Conservation (phyloP, 2,329 filamentous ascomycete genomes). For the Penicillium sp. region DNA sequence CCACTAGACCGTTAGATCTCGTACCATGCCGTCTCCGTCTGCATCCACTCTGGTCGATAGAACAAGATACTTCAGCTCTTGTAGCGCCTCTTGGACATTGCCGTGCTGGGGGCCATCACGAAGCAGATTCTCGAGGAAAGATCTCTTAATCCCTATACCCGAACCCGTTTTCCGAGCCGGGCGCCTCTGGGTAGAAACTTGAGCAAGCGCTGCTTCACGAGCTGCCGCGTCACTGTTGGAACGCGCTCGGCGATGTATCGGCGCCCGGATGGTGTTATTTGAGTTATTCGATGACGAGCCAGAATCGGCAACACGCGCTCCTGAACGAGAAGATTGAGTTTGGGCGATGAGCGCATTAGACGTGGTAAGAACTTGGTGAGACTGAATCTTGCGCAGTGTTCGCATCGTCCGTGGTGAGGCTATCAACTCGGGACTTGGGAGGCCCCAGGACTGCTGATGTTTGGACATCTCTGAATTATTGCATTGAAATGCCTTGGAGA, state of each 20-base stretch:
- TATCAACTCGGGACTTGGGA: constrained; percentile 31
- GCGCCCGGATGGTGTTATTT: constrained; percentile 26
- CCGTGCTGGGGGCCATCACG: constrained; percentile 75
- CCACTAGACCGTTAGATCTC: constrained; percentile 5
- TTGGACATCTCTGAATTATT: constrained; percentile 21
- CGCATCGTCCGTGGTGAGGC: constrained; percentile 66
- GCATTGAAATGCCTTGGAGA: constrained; percentile 6
- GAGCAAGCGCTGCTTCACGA: constrained; percentile 29
- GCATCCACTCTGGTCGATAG: constrained; percentile 51
- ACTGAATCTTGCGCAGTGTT: constrained; percentile 70
- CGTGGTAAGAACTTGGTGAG: constrained; percentile 65
- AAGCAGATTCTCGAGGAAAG: constrained; percentile 68
- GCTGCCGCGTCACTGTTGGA: constrained; percentile 70
- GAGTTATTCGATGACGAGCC: constrained; percentile 28
- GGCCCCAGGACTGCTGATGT: constrained; percentile 23
- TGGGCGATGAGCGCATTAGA: constrained; percentile 64
- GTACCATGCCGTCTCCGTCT: constrained; percentile 54
- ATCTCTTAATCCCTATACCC: constrained; percentile 47
- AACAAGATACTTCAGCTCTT: constrained; percentile 50
- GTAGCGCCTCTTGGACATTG: constrained; percentile 50
- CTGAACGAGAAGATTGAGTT: constrained; percentile 28
- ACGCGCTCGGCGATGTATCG: constrained; percentile 54
- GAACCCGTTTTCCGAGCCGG: constrained; percentile 45
- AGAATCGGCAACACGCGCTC: constrained; percentile 16
- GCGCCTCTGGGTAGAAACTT: constrained; percentile 29